Base-by-base conservation (phyloP, 371 early-diverging fungal genomes). In the Blastocladiella emersonii region DNA sequence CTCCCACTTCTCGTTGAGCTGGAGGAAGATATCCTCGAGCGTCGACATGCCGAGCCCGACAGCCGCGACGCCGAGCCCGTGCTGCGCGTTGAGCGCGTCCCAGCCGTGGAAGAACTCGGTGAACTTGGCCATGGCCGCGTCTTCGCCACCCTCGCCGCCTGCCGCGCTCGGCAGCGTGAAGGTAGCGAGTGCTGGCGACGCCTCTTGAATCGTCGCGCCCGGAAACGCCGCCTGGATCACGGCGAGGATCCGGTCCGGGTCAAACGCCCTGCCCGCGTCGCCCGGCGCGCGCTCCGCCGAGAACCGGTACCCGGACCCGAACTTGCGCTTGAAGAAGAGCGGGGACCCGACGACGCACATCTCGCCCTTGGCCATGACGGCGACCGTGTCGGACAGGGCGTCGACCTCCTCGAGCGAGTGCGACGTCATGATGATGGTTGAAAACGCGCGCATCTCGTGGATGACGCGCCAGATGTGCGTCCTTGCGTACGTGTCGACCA, bases 391-490 rank as follows among this genome's bases (percentile, higher is more conserved):
- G 32, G 80, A 79, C 27, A 84, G 72, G 2, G 82, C 81, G 63
- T 85, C 87, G 30, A 85, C 85, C 62, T 87, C 87, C 63, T 85
- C 85, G 72, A 87, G 83, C 17, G 74, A 72, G 66, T 87, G 87
- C 0, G 85, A 82, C 0, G 87, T 87, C 64, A 86, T 67, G 15
- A 87, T 67, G 59, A 85, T 82, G 36, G 81, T 78, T 2, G 85
- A 70, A 27, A 75, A 76, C 37, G 68, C 64, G 13, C 37, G 55
- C 64, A 80, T 78, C 48, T 81, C 79, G 65, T 84, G 83, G 67
- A 87, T 76, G 67, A 87, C 73, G 39, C 72, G 68, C 87, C 87
- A 87, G 21, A 85, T 77, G 56, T 81, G 79, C 30, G 82, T 71
- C 34, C 84, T 75, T 49, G 82, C 78, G 66, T 81, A 82, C 35